Evolutionary conservation across 2,329 filamentous ascomycete species (phyloP).

Genomic region (Hypomyces rosellus): DNA sequence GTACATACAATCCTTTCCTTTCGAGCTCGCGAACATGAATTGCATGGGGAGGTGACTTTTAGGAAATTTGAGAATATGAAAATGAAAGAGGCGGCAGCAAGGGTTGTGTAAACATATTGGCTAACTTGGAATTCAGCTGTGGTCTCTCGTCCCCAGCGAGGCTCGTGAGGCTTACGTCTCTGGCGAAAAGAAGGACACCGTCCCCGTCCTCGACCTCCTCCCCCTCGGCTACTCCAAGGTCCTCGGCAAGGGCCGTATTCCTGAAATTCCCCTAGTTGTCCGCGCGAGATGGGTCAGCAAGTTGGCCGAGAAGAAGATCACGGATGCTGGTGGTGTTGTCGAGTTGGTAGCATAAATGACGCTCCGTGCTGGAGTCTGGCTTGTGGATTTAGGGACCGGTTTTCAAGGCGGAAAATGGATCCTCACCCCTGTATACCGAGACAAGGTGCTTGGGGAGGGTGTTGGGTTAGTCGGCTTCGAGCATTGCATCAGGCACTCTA

Average conservation of each 20-base stretch:
- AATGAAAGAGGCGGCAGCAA: background rate
- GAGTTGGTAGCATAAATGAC: constrained; percentile 77
- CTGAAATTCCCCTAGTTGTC: constrained; percentile 88
- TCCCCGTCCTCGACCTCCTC: constrained; percentile 96
- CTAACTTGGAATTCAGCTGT: constrained; percentile 58
- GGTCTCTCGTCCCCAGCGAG: constrained; percentile 89
- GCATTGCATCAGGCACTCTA: constrained; percentile 38
- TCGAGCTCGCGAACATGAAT: constrained; percentile 7
- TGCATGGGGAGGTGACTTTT: background rate
- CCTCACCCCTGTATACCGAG: constrained; percentile 11
- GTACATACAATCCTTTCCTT: constrained; percentile 38
- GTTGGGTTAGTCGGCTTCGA: constrained; percentile 33
- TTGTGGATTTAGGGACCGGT: constrained; percentile 24
- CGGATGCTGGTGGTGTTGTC: constrained; percentile 90
- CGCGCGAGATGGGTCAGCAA: constrained; percentile 92
- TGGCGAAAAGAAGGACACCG: constrained; percentile 77
- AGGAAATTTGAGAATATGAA: background rate
- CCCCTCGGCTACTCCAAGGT: constrained; percentile 97
- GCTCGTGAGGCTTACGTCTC: constrained; percentile 86
- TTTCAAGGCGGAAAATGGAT: constrained; percentile 17
- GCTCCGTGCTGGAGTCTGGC: constrained; percentile 23
- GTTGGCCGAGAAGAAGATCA: constrained; percentile 98
- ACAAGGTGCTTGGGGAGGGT: constrained; percentile 16
- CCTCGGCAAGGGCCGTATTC: constrained; percentile 95
- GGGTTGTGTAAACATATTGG: background rate